A percentile compares a stretch with the other conserved stretches of the same genome.
phyloP scores from a whole-genome alignment of 225 moss, liverwort and hornwort species.

The Asterella californica region DNA sequence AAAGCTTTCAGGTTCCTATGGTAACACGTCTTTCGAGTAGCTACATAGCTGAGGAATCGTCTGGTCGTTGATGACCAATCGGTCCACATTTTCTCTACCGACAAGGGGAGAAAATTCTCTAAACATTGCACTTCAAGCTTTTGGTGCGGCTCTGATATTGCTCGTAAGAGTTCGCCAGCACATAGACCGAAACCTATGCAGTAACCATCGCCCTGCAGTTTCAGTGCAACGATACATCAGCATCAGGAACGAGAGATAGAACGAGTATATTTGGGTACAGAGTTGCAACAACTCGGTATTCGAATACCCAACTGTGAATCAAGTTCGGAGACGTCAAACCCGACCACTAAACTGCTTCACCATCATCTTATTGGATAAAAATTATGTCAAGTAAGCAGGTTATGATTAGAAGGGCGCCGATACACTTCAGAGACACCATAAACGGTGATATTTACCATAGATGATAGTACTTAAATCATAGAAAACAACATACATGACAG shows the following conservation, averaged over 20 bases:
- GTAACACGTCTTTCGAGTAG: background rate
- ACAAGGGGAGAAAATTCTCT: background rate
- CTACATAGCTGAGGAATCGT: background rate
- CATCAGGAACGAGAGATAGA: background rate
- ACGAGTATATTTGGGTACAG: background rate
- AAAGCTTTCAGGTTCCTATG: background rate
- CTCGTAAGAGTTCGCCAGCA: slow-evolving; percentile 60
- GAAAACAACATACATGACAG: slow-evolving; percentile 49
- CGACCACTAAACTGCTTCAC: no score
- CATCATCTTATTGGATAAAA: no score
- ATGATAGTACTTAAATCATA: background rate
- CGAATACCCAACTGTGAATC: no score
- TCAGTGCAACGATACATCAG: background rate
- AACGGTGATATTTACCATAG: background rate
- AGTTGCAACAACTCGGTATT: no score
- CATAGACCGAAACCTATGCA: slow-evolving; percentile 79
- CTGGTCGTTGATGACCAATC: background rate
- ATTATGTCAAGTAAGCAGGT: background rate
- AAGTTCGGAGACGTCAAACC: no score
- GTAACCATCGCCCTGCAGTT: slow-evolving; percentile 71
- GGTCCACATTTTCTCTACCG: background rate
- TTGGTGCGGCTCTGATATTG: background rate
- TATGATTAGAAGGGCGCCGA: background rate
- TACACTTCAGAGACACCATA: background rate
- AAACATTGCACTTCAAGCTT: background rate